Percentiles rank a stretch among this genome's conserved stretches.
Evolutionary conservation across 2,329 filamentous ascomycete genomes (phyloP).

Genomic region (Pseudocercospora macadamiae): DNA sequence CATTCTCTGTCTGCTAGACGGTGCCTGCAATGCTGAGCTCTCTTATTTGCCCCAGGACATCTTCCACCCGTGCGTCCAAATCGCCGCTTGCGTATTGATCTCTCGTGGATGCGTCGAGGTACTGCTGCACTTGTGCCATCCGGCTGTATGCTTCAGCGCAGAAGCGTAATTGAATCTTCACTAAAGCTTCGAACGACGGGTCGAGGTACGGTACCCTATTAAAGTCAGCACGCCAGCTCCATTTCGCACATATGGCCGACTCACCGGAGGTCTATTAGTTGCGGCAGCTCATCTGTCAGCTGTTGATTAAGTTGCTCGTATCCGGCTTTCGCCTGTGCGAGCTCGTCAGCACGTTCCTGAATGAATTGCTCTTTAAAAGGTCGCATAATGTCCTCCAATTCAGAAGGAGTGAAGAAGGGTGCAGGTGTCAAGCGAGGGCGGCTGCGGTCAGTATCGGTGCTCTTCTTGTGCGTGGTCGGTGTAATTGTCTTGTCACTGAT

Average conservation of each 20-base stretch:
- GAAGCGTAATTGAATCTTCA: slow-evolving; percentile 97
- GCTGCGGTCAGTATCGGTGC: slow-evolving; percentile 7
- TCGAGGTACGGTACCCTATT: slow-evolving; percentile 84
- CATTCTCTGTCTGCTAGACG: slow-evolving; percentile 54
- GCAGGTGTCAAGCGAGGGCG: slow-evolving; percentile 13
- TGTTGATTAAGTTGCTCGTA: slow-evolving; percentile 99
- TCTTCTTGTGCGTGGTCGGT: not conserved
- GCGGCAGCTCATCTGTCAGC: slow-evolving; percentile 86
- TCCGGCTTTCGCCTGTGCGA: slow-evolving; percentile 68
- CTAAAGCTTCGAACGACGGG: slow-evolving; percentile 93
- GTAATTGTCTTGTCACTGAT: not conserved
- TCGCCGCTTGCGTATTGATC: slow-evolving; percentile 96
- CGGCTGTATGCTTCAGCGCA: slow-evolving; percentile 96
- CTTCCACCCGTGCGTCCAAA: slow-evolving; percentile 86
- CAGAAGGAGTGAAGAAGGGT: slow-evolving; percentile 38
- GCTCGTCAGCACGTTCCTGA: slow-evolving; percentile 35
- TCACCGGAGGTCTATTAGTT: slow-evolving; percentile 86
- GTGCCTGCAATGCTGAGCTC: slow-evolving; percentile 88
- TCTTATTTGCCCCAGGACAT: slow-evolving; percentile 94
- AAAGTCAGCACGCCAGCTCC: slow-evolving; percentile 8
- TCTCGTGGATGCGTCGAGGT: slow-evolving; percentile 85
- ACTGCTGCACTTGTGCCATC: slow-evolving; percentile 99
- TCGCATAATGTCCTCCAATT: slow-evolving; percentile 39
- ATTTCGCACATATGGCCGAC: slow-evolving; percentile 1
- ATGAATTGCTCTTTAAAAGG: slow-evolving; percentile 34